Conservation (phyloP, 768 basidiomycete genomes). For the Tephrocybe sp. region DNA sequence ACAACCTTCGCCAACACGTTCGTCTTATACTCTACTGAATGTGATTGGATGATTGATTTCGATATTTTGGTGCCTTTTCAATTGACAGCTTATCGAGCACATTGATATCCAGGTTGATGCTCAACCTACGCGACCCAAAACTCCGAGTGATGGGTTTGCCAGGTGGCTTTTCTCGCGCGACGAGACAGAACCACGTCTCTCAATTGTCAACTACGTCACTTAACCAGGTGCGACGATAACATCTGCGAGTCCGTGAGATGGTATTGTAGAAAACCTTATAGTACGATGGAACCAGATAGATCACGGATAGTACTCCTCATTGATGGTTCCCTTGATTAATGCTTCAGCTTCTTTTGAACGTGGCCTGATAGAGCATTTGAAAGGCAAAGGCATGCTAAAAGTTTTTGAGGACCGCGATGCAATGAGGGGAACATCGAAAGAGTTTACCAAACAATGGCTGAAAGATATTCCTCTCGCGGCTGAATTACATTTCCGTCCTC, state of each 20-base stretch:
- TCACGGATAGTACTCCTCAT: constrained; percentile 1
- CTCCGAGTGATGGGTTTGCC: too few relatives aligned
- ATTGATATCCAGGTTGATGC: constrained; percentile 26
- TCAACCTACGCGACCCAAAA: not conserved
- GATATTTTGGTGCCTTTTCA: too few relatives aligned
- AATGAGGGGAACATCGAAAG: not conserved
- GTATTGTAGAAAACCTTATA: too few relatives aligned
- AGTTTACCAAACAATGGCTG: constrained; percentile 9
- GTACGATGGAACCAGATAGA: too few relatives aligned
- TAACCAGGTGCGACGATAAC: too few relatives aligned
- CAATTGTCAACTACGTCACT: too few relatives aligned
- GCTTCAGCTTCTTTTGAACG: constrained; percentile 6
- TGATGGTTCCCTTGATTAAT: constrained; percentile 3
- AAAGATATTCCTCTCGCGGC: constrained; percentile 7
- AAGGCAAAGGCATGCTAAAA: constrained; percentile 3
- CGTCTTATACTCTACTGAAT: too few relatives aligned
- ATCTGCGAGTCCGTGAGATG: too few relatives aligned
- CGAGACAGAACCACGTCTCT: too few relatives aligned
- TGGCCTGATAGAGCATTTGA: constrained; percentile 8
- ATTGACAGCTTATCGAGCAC: constrained; percentile 26
- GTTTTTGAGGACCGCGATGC: not conserved
- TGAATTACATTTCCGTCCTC: constrained; percentile 16
- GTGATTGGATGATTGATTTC: too few relatives aligned
- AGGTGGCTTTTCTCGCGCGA: too few relatives aligned
- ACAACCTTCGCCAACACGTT: too few relatives aligned